phyloP scores from a whole-genome alignment of 805 yeast species.

The Starmerella vitae region DNA sequence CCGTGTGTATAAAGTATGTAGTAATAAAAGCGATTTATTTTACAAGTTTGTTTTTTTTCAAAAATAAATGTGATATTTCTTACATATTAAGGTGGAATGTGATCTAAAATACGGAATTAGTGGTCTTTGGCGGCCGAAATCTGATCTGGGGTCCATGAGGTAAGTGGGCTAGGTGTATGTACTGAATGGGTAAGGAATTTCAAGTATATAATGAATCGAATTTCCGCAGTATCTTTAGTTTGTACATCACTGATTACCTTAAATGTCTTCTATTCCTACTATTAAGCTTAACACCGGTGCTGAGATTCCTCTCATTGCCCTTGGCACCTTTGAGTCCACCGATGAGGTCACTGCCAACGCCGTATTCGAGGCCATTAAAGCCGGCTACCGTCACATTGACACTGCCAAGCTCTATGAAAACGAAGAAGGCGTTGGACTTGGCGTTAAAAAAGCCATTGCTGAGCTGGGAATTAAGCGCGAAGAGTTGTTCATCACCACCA shows the following conservation, averaged over 20 bases:
- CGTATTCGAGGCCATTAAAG: constrained; percentile 44
- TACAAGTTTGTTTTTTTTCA: too few species aligned
- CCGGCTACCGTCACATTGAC: constrained; percentile 57
- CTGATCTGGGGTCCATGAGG: background rate
- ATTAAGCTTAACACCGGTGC: constrained; percentile 9
- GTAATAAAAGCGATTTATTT: too few species aligned
- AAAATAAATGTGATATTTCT: too few species aligned
- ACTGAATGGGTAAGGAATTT: background rate
- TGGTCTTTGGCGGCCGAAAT: background rate
- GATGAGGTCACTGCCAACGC: constrained; percentile 24
- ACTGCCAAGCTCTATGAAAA: constrained; percentile 18
- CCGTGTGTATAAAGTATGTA: too few species aligned
- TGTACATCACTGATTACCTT: too few species aligned
- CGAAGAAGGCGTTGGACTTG: constrained; percentile 46
- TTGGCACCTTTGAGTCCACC: constrained; percentile 12
- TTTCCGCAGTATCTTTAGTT: background rate
- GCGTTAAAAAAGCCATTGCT: constrained; percentile 23
- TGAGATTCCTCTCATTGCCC: constrained; percentile 15
- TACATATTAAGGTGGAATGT: too few species aligned
- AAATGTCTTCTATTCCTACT: constrained; percentile 1
- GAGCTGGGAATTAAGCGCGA: constrained; percentile 38
- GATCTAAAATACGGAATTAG: background rate
- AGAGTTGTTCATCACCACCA: constrained; percentile 58
- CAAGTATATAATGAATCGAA: background rate
- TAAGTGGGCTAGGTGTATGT: background rate